Evolutionary conservation across 192 early-diverging fungal genomes (phyloP), one percentile per base, ranked within the genome.

Genomic region (Coemansia sp.): DNA sequence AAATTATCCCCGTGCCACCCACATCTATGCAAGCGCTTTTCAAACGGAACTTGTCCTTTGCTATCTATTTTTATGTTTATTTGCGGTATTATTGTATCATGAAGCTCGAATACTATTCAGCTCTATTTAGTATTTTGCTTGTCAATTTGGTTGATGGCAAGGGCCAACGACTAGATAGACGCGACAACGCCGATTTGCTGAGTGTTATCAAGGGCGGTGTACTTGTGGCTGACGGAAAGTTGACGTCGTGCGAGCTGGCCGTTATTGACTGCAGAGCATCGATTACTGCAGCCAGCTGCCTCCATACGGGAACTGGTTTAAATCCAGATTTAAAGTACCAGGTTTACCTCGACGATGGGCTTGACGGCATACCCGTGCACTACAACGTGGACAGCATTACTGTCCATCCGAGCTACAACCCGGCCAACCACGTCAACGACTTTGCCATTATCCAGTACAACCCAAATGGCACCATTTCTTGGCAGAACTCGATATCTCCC

Each of bases 371-470:
- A 0, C 62, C 62, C 5, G 23, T 29, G 8, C 55, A 45, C 24
- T 45, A 64, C 53, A 64, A 21, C 2, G 62, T 64, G 5, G 21
- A 3, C 22, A 27, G 29, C 51, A 49, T 64, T 17, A 47, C 39
- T 0, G 53, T 64, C 14, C 62, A 64, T 29, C 62, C 62, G 2
- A 21, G 19, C 2, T 64, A 45, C 23, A 64, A 64, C 23, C 11
- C 62, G 0, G 45, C 35, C 11, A 64, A 21, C 3, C 17, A 17
- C 10, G 49, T 56, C 12, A 64, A 64, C 39, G 37, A 52, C n/a
- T 47, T 64, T 45, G 62, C 62, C 12, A 23, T 64, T 1, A 19
- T 64, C 1, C 39, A 64, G 53, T 64, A 47, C 22, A 64, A 64
- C 9, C n/a, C 2, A 0, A 51, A 39, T 4, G 19, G 41, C 17